Evolutionary conservation across 129 eudicot species (phyloP), one percentile per base, ranked within the genome.

Genomic region (Saussurea involucrata): DNA sequence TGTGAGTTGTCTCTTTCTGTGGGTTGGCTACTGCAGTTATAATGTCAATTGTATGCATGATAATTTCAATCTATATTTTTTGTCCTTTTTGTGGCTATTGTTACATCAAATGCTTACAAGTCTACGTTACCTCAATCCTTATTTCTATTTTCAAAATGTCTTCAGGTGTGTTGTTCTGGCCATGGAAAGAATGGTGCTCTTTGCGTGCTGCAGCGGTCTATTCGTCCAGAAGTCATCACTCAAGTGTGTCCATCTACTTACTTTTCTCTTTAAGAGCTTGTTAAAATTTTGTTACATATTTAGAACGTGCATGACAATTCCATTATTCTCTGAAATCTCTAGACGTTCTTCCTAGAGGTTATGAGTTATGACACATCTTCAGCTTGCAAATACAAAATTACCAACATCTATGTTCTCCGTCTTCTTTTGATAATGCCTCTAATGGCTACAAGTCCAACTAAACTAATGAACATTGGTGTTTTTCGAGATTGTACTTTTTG

Each of bases 111-210:
- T 58, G 71, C 34, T 74, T 74, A 46, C 20, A 20, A 29, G 10
- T 72, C 57, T 33, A 12, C 66, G 20, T 32, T 57, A 11, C 53
- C 69, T 65, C 6, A 24, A 4, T 70, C 12, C 61, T 25, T 66
- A 21, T 44, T 15, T 25, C 18, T 42, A 24, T 49, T 24, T 70
- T 61, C 24, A 21, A 28, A 60, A 25, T 77, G 15, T 65, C 55
- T 76, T 65, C 78, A 95, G 99, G 99, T 92, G 37, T 92, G 97
- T 84, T 92, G 99, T 84, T 95, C 99, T 71, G 99, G 99, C 72
- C 99, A 95, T 90, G 99, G 99, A 72, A 95, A 95, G 80, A 95
- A 95, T 84, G 99, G 99, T 66, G 86, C 99, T 77, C 90, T 95
- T 15, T 85, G 87, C 6, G 91, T 95, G 86, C 95, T 95, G 87